Percentiles rank a stretch among this genome's conserved stretches.
Evolutionary conservation across 2,329 filamentous ascomycete species (phyloP).

Genomic region (Cadophora sp.): DNA sequence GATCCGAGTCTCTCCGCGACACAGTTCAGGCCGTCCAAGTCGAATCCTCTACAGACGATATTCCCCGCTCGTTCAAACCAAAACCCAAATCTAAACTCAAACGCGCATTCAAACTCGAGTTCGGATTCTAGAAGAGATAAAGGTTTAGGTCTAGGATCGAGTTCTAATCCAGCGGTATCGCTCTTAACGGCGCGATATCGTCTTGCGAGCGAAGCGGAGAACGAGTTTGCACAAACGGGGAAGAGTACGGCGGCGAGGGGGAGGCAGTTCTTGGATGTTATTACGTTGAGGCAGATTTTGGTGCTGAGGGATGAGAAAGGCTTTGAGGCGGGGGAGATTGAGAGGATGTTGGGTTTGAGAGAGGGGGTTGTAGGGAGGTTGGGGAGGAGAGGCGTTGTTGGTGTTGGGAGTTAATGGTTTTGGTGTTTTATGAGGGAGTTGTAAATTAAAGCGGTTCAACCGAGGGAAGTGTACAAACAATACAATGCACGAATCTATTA

Average conservation of each 20-base stretch:
- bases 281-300: slow-evolving; percentile 56
- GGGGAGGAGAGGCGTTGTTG: slow-evolving; percentile 37
- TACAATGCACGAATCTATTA: not conserved
- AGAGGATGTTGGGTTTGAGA: slow-evolving; percentile 52
- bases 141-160: no score
- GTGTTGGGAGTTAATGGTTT: slow-evolving; percentile 24
- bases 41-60: slow-evolving; percentile 1
- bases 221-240: slow-evolving; percentile 56
- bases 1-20: slow-evolving; percentile 19
- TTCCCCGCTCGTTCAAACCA: not conserved
- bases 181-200: slow-evolving; percentile 55
- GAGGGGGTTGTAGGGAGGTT: slow-evolving; percentile 50
- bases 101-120: no score
- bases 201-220: slow-evolving; percentile 64
- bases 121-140: no score
- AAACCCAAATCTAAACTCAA: not conserved
- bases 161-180: slow-evolving; percentile 39
- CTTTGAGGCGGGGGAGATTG: slow-evolving; percentile 35
- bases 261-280: slow-evolving; percentile 55
- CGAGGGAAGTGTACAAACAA: not conserved
- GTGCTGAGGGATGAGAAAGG: slow-evolving; percentile 52
- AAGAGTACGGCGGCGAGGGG: slow-evolving; percentile 47
- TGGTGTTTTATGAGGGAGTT: not conserved
- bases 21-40: slow-evolving; percentile 33
- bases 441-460: not conserved